Base-by-base conservation (phyloP, 352 stramenopile genomes). In the Pythium brassicae region DNA sequence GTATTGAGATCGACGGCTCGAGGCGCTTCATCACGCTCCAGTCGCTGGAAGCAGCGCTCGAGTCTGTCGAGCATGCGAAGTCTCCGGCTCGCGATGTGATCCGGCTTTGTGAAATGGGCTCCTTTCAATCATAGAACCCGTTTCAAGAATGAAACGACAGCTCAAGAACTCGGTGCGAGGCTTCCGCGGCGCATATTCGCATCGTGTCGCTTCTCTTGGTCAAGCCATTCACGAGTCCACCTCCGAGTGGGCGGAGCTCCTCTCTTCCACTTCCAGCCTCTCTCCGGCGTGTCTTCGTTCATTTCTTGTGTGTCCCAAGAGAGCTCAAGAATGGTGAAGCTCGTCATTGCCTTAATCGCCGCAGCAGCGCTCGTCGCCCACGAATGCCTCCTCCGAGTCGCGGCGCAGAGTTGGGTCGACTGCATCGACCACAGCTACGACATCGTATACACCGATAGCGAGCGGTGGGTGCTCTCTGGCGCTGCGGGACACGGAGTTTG, bases 401-500 rank as follows among this genome's bases (percentile, higher is more conserved):
- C n/a, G 10, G 72, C 72, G 9, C 76, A 87, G 53, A 75, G 62
- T 48, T 89, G 78, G 56, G 50, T 62, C 56, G 56, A 62, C 23
- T 62, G 48, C 56, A 62, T 62, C 42, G 56, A 62, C 53, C 80
- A 63, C 8, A 62, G 80, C 53, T 74, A 67, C 61, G 62, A 57
- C 0, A 62, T 86, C 11, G 78, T 89, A 11, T 89, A 87, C 40
- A 26, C 40, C 60, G 66, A 84, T 54, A 69, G 73, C 29, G 73
- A 69, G 34, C 65, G 65, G 59, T 89, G 80, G 61, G 84, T 86
- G 34, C 81, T 67, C 55, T 68, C 71, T 15, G 76, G 76, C n/a
- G 56, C 50, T 27, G 57, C 37, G 2, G 66, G 66, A 19, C 74
- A 78, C 35, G 76, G 76, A 9, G 71, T 85, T 27, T 87, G 78